Evolutionary conservation across 192 early-diverging fungal species (phyloP).

Genomic region (Coemansia asiatica): DNA sequence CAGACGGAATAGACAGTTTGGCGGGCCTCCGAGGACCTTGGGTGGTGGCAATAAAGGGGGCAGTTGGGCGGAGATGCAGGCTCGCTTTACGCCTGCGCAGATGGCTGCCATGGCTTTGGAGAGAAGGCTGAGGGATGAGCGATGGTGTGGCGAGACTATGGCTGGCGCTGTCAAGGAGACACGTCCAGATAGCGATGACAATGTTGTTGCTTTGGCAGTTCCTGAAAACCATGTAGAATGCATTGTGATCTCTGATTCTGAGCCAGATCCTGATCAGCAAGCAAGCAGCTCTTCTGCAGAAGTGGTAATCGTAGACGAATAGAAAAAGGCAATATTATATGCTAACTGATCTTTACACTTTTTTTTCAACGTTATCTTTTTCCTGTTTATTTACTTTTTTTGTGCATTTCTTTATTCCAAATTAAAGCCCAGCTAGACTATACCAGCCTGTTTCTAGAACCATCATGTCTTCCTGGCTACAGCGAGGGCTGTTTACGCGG

Average conservation of each 20-base stretch:
- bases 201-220: neutral
- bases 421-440: too few relatives aligned
- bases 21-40: conserved; percentile 21
- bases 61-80: conserved; percentile 4
- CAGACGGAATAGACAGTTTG: conserved; percentile 14
- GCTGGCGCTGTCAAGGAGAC: conserved; percentile 10
- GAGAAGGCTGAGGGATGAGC: conserved; percentile 36
- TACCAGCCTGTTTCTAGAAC: too few relatives aligned
- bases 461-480: conserved; percentile 6
- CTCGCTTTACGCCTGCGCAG: conserved; percentile 26
- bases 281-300: too few relatives aligned
- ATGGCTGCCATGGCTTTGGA: conserved; percentile 45
- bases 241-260: conserved; percentile 29
- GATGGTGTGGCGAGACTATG: conserved; percentile 37
- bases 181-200: conserved; percentile 14
- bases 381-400: neutral
- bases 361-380: neutral
- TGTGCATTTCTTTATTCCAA: neutral
- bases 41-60: neutral
- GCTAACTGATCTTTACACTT: neutral
- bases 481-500: conserved; percentile 6
- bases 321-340: neutral
- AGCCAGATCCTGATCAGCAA: conserved; percentile 16
- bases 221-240: too few relatives aligned
- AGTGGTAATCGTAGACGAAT: neutral